Base-by-base conservation (phyloP, 2,329 filamentous ascomycete species). In the Fusarium heterosporum region DNA sequence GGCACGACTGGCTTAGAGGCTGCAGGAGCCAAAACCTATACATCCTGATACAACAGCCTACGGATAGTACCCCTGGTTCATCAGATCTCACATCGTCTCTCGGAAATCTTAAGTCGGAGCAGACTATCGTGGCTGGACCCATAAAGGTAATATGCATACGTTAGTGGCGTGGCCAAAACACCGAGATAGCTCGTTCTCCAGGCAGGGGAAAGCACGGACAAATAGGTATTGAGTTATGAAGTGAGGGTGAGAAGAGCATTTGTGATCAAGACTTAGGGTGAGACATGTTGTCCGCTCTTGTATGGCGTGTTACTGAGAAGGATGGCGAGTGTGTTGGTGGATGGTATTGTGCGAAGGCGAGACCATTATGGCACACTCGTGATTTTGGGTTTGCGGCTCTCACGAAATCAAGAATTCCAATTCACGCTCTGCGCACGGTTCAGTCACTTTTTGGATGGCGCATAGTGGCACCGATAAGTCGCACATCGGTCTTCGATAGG, bases 311-410 rank as follows among this genome's bases (percentile, higher is more conserved):
- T 51, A 40, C 16, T 40, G 9, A 26, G 14, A 28, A 41, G 32
- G 19, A 48, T n/a, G 34, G 41, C n/a, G 40, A 46, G 26, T 14
- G 11, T 40, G 36, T 49, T 49, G 55, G 40, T 61, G 43, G 36
- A 22, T 39, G 26, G 29, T 26, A 36, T 29, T 14, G 12, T 11
- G 29, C 8, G 41, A 38, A 47, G 29, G 34, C 32, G 36, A 64
- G 28, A 50, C 17, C 12, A 32, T 28, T 28, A 29, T 46, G 50
- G 46, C 38, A 60, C 13, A 32, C 42, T 25, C 19, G 6, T 32
- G 29, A 47, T 13, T 34, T 61, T 32, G 12, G 38, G 17, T 25
- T 25, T 36, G 39, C 19, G 30, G 25, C 46, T 47, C 29, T 38
- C 49, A 25, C 29, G 26, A 26, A 12, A 40, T 32, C 25, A 39